Base-by-base conservation (phyloP, 306 rosid species). In the Cucumis melo region DNA sequence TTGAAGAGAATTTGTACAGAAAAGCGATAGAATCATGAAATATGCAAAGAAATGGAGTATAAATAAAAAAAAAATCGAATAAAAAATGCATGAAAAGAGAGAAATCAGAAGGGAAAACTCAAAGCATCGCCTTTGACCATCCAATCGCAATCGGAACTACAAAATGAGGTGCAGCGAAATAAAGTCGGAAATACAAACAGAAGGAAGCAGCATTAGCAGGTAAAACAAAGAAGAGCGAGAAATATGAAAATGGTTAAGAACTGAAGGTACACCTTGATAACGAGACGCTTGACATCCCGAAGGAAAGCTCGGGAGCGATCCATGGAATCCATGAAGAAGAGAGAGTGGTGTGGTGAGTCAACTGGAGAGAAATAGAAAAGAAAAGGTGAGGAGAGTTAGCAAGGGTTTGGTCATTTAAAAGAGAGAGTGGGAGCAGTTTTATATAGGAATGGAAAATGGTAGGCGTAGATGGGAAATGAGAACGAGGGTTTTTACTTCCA, bases 291-390 rank as follows among this genome's bases (percentile, higher is more conserved):
- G 1, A 87, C 92, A 21, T 87, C 88, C 29, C 46, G 80, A 78
- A 92, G 55, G 50, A 90, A 92, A 73, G 53, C 84, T 68, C 98
- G 84, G 42, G 96, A 85, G 58, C 81, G 88, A 83, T 92, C 92
- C 75, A 85, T 78, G 81, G 77, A 79, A 36, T 23, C 81, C 80
- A 81, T 83, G 59, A 64, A 51, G 61, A 73, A 54, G 5, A 58
- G 76, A 60, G 62, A 60, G 62, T 34, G 67, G 80, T 24, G 62
- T 34, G 67, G 80, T 24, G 75, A 80, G 74, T 66, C 29, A 63
- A 32, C 80, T 61, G 46, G 74, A 29, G 6, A 15, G 21, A 27
- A 27, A 32, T 23, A 73, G 8, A 17, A 51, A 55, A 72, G 24
- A 72, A 72, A 72, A 72, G 3, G 17, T 51, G 16, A 17, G n/a